Evolutionary conservation across 805 yeast genomes (phyloP).

Genomic region (Kodamaea hsintzibuensis): DNA sequence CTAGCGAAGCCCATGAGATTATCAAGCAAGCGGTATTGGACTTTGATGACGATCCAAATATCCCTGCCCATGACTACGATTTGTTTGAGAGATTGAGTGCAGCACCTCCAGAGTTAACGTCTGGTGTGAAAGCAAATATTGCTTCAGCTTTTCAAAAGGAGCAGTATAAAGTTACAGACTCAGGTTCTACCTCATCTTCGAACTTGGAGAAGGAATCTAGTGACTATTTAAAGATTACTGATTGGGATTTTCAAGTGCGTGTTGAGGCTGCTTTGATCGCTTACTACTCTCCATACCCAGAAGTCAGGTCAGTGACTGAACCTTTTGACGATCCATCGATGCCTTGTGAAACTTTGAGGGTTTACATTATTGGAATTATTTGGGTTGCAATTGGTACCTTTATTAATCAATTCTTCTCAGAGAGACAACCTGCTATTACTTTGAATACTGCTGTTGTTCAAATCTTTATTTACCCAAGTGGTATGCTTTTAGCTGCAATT

Average conservation of each 20-base stretch:
- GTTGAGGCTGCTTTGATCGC: conserved; percentile 41
- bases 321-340: conserved; percentile 50
- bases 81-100: conserved; percentile 23
- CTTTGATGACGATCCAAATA: conserved; percentile 40
- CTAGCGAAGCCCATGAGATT: conserved; percentile 41
- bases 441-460: conserved; percentile 47
- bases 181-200: neutral
- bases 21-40: conserved; percentile 39
- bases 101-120: neutral
- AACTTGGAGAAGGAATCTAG: neutral
- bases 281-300: conserved; percentile 44
- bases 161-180: neutral
- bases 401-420: conserved; percentile 56
- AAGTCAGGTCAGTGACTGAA: conserved; percentile 40
- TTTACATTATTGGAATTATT: conserved; percentile 52
- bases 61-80: conserved; percentile 29
- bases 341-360: conserved; percentile 56
- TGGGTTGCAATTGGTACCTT: conserved; percentile 56
- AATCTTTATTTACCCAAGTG: conserved; percentile 48
- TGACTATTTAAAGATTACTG: conserved; percentile 21
- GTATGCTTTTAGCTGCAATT: conserved; percentile 32
- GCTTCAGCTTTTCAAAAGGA: conserved; percentile 2
- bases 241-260: conserved; percentile 37
- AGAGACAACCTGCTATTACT: conserved; percentile 51
- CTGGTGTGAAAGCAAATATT: conserved; percentile 1